These are phyloP conservation scores for Blakeslea trispora DNA, from an alignment of 371 early-diverging fungal species.

Conservation along the genomic window DNA sequence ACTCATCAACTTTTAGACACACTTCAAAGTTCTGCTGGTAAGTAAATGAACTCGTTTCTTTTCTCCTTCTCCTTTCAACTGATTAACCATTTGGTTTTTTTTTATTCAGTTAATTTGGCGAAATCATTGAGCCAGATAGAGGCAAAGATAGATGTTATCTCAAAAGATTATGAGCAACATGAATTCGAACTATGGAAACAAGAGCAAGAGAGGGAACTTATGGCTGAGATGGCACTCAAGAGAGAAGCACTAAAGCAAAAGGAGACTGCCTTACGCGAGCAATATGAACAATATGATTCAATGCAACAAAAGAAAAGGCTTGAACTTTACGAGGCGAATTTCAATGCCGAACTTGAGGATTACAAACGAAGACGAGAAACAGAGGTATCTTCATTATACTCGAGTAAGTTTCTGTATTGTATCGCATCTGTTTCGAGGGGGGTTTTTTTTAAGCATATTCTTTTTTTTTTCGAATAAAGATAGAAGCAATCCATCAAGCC, in stretches of 20 bases:
- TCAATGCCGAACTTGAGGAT: slow-evolving; percentile 50
- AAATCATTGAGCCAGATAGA: slow-evolving; percentile 21
- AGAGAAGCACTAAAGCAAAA: slow-evolving; percentile 23
- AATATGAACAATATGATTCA: slow-evolving; percentile 36
- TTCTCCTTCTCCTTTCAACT: not conserved
- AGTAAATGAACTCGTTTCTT: not conserved
- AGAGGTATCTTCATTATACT: slow-evolving; percentile 44
- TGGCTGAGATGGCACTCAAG: not conserved
- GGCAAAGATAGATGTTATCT: slow-evolving; percentile 28
- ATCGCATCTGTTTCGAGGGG: too few species aligned
- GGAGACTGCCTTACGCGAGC: slow-evolving; percentile 25
- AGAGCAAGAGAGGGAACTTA: slow-evolving; percentile 11
- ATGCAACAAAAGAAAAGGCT: slow-evolving; percentile 36
- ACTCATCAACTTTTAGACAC: slow-evolving; percentile 7
- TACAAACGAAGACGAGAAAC: slow-evolving; percentile 44
- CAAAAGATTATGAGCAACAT: slow-evolving; percentile 22
- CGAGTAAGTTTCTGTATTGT: slow-evolving; percentile 21
- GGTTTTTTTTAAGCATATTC: too few species aligned
- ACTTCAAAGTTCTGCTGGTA: slow-evolving; percentile 21
- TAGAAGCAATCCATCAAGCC: slow-evolving; percentile 1
- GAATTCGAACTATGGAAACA: slow-evolving; percentile 47
- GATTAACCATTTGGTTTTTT: not conserved
- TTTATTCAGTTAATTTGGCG: slow-evolving; percentile 20
- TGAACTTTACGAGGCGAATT: slow-evolving; percentile 46
- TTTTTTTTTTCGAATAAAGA: not conserved